A percentile compares a stretch with the other conserved stretches of the same genome.
These are phyloP conservation scores for Catenaria anguillulae DNA, from an alignment of 371 early-diverging fungal genomes.

Conservation along the genomic window DNA sequence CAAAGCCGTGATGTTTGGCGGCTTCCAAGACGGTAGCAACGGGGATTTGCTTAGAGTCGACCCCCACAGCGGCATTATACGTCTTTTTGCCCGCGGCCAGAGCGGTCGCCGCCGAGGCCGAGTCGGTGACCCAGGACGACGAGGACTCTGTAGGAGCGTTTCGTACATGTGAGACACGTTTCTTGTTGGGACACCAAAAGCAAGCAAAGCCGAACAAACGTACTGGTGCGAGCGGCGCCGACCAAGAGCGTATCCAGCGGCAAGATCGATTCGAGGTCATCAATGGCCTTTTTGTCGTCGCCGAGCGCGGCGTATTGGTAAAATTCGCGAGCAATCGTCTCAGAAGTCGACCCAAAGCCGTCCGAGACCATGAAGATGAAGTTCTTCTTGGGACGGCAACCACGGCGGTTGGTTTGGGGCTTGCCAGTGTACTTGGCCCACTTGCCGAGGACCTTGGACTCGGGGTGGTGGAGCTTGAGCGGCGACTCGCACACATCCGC, in stretches of 20 bases:
- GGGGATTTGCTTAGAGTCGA: conserved; percentile 27
- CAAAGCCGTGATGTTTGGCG: conserved; percentile 58
- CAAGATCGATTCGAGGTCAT: conserved; percentile 20
- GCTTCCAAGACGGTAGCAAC: conserved; percentile 89
- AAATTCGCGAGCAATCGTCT: conserved; percentile 71
- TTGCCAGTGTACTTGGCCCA: background rate
- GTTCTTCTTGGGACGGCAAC: conserved; percentile 21
- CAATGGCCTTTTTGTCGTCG: conserved; percentile 21
- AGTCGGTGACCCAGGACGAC: conserved; percentile 72
- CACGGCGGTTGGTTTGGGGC: background rate
- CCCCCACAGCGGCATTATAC: conserved; percentile 73
- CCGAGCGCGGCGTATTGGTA: conserved; percentile 43
- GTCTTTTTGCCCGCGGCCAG: conserved; percentile 69
- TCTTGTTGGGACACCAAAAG: too few species aligned
- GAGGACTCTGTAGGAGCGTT: too few species aligned
- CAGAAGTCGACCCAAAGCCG: conserved; percentile 78
- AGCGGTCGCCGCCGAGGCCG: conserved; percentile 95
- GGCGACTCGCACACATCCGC: background rate
- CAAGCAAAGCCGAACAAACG: too few species aligned
- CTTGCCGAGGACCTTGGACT: background rate
- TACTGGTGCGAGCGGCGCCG: conserved; percentile 76
- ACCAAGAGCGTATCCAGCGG: conserved; percentile 76
- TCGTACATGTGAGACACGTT: too few species aligned
- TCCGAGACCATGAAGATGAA: conserved; percentile 92
- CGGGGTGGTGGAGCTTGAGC: background rate